These are phyloP conservation scores for Moricandia arvensis DNA, from an alignment of 345 rosid genomes.

Conservation along the genomic window DNA sequence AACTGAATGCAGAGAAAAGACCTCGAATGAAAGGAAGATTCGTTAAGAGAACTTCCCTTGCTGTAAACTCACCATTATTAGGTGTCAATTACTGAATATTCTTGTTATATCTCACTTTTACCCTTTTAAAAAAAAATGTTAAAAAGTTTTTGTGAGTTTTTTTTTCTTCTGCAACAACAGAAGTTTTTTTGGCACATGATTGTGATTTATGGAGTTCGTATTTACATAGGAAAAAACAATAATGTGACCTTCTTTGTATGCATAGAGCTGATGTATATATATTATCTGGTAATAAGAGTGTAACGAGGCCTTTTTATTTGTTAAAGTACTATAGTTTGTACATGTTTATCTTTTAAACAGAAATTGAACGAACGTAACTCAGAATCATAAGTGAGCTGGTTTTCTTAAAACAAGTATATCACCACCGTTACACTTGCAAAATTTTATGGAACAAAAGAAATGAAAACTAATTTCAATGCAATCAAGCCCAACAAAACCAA, in stretches of 20 bases:
- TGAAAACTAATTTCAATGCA: not conserved
- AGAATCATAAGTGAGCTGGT: not conserved
- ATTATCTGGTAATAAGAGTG: constrained; percentile 18
- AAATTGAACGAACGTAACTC: not conserved
- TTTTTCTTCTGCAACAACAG: constrained; percentile 27
- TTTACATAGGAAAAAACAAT: constrained; percentile 16
- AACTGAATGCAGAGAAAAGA: constrained; percentile 94
- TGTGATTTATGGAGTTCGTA: constrained; percentile 17
- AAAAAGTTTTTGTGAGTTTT: constrained; percentile 5
- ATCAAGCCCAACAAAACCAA: not conserved
- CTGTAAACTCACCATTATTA: constrained; percentile 24
- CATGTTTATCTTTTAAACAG: not conserved
- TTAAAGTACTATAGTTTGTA: not conserved
- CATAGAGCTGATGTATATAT: constrained; percentile 29
- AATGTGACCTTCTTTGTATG: constrained; percentile 25
- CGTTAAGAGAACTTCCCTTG: constrained; percentile 68
- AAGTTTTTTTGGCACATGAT: constrained; percentile 16
- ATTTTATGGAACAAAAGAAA: not conserved
- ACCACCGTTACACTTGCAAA: not conserved
- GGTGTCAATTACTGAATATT: constrained; percentile 22
- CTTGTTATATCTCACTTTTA: constrained; percentile 23
- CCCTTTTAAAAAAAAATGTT: not conserved
- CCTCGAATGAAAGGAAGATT: constrained; percentile 98
- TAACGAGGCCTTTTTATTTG: no score
- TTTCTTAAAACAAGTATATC: not conserved